These are phyloP conservation scores for Daldinia grandis DNA, from an alignment of 495 filamentous ascomycete genomes.

Conservation along the genomic window DNA sequence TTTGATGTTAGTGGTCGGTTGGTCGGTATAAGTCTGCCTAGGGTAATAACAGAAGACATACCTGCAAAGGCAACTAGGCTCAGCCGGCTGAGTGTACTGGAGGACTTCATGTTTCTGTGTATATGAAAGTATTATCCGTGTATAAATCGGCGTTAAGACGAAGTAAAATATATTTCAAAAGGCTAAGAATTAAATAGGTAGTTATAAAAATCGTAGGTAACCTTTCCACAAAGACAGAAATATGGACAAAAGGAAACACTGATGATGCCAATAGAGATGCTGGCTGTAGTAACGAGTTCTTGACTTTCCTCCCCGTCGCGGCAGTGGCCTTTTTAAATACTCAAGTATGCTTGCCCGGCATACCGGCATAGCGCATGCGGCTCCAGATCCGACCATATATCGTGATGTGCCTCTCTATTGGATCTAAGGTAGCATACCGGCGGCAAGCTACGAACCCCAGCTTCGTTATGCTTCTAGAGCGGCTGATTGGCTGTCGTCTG, in stretches of 20 bases:
- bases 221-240: constrained; percentile 24
- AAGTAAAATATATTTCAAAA: background rate
- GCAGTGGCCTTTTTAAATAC: constrained; percentile 8
- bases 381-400: constrained; percentile 3
- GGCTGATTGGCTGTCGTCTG: constrained; percentile 10
- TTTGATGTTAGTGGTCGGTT: constrained; percentile 5
- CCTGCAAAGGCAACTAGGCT: constrained; percentile 28
- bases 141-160: constrained; percentile 2
- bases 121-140: background rate
- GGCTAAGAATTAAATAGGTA: constrained; percentile 22
- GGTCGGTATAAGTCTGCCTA: background rate
- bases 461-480: background rate
- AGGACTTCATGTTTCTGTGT: constrained; percentile 24
- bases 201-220: constrained; percentile 6
- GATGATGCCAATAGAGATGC: background rate
- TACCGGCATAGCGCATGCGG: background rate
- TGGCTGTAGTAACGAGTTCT: background rate
- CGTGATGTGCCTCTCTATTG: constrained; percentile 26
- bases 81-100: constrained; percentile 33
- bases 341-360: background rate
- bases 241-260: constrained; percentile 9
- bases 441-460: constrained; percentile 13
- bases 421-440: constrained; percentile 8
- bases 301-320: background rate
- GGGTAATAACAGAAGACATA: background rate